These are phyloP conservation scores for Elsinoe arachidis DNA, from an alignment of 2,329 filamentous ascomycete genomes.

Conservation along the genomic window DNA sequence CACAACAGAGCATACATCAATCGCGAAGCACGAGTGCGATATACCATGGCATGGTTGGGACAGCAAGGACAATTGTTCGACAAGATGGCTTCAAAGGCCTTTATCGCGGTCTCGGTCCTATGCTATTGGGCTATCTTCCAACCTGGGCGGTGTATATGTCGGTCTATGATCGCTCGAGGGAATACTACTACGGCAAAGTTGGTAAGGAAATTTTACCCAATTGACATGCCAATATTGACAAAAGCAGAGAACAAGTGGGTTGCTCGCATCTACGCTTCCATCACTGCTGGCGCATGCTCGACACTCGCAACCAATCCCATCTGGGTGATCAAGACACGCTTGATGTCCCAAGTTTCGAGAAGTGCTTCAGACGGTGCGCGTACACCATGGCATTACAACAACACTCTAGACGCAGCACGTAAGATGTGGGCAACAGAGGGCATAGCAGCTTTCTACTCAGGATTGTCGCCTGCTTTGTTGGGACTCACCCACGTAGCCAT, in stretches of 20 bases:
- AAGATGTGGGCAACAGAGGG: slow-evolving; percentile 96
- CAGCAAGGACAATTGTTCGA: slow-evolving; percentile 72
- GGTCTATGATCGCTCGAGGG: slow-evolving; percentile 85
- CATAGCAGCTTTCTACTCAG: slow-evolving; percentile 85
- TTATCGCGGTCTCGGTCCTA: slow-evolving; percentile 88
- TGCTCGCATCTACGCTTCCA: slow-evolving; percentile 79
- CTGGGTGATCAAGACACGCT: slow-evolving; percentile 96
- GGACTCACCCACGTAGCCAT: slow-evolving; percentile 93
- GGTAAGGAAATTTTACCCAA: slow-evolving; percentile 26
- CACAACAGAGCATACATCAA: slow-evolving; percentile 31
- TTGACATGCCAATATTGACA: slow-evolving; percentile 13
- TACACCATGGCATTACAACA: slow-evolving; percentile 83
- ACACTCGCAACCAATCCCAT: slow-evolving; percentile 95
- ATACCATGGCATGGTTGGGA: slow-evolving; percentile 82
- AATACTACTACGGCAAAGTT: slow-evolving; percentile 58
- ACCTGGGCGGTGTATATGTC: slow-evolving; percentile 99
- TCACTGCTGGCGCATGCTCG: slow-evolving; percentile 83
- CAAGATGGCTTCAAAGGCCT: slow-evolving; percentile 84
- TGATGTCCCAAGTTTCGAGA: slow-evolving; percentile 82
- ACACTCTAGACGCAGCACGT: slow-evolving; percentile 79
- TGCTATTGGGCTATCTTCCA: slow-evolving; percentile 88
- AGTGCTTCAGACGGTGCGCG: slow-evolving; percentile 47
- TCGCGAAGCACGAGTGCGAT: slow-evolving; percentile 43
- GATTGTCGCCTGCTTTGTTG: slow-evolving; percentile 81
- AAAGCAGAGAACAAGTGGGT: slow-evolving; percentile 61